These are phyloP conservation scores for Scutellaria baicalensis DNA, from an alignment of 257 asterid species.

Conservation along the genomic window DNA sequence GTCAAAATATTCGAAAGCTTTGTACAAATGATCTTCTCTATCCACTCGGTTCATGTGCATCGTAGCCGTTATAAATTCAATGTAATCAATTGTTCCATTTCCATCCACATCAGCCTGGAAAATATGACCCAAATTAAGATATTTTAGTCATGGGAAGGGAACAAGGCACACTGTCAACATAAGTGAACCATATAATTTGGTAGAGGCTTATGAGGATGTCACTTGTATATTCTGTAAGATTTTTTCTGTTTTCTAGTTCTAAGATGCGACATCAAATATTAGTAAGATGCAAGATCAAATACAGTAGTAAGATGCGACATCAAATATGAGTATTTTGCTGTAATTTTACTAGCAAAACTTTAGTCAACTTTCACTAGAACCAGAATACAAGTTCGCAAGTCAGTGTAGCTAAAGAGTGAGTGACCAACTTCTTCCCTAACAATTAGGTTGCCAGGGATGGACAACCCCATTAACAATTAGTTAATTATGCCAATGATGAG, in stretches of 20 bases:
- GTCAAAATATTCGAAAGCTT: constrained; percentile 88
- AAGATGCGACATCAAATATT: not conserved
- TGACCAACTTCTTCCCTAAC: not conserved
- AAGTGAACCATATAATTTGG: not conserved
- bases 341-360: not conserved
- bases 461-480: not conserved
- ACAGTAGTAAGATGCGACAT: no score
- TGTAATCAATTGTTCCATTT: constrained; percentile 78
- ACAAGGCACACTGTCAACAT: not conserved
- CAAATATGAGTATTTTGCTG: not conserved
- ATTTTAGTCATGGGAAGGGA: not conserved
- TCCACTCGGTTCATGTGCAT: constrained; percentile 96
- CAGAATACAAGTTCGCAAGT: not conserved
- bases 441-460: not conserved
- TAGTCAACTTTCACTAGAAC: not conserved
- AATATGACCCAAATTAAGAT: not conserved
- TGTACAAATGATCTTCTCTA: constrained; percentile 78
- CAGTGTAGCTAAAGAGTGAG: not conserved
- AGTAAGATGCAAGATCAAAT: not conserved
- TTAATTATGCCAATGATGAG: not conserved
- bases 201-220: not conserved
- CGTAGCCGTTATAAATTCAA: constrained; percentile 85
- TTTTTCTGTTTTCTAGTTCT: not conserved
- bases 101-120: constrained; percentile 92
- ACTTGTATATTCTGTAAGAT: not conserved